Percentiles rank a stretch among this genome's conserved stretches.
phyloP scores from a whole-genome alignment of 2,329 filamentous ascomycete species.

The Hypocrella siamensis region DNA sequence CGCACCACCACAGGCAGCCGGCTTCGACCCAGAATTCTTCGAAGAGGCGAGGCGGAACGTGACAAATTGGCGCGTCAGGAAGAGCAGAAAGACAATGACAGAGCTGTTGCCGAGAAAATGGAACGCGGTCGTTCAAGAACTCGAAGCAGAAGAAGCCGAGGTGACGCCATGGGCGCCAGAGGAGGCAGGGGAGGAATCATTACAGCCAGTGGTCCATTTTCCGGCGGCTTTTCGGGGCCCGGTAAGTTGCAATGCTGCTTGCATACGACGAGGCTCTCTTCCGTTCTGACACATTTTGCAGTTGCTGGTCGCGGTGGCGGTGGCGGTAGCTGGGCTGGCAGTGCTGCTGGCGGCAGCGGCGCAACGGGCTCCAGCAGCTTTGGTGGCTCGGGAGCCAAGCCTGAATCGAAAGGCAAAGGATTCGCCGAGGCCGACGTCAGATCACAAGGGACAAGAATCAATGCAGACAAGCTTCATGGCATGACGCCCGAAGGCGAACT shows the following conservation, averaged over 20 bases:
- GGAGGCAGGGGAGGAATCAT: conserved; percentile 19
- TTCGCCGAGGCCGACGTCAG: conserved; percentile 19
- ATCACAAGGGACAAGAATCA: conserved; percentile 31
- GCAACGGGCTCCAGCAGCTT: conserved; percentile 12
- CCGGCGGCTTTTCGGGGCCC: conserved; percentile 13
- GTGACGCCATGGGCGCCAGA: conserved; percentile 26
- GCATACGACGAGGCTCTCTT: too few relatives aligned
- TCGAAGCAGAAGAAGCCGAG: conserved; percentile 25
- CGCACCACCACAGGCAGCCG: conserved; percentile 20
- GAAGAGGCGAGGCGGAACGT: conserved; percentile 33
- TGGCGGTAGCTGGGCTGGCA: conserved; percentile 14
- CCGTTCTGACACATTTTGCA: too few relatives aligned
- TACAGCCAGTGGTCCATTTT: conserved; percentile 24
- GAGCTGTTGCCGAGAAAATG: conserved; percentile 22
- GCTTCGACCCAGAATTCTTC: conserved; percentile 31
- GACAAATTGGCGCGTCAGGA: conserved; percentile 29
- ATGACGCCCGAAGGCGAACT: conserved; percentile 27
- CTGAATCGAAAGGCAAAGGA: conserved; percentile 21
- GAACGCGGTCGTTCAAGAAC: conserved; percentile 22
- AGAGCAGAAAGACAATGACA: conserved; percentile 24
- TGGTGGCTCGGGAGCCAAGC: conserved; percentile 11
- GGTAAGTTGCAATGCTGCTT: conserved; percentile 2
- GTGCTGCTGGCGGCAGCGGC: conserved; percentile 5
- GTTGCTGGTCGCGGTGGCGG: conserved; percentile 8
- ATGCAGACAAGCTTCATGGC: conserved; percentile 37